These are phyloP conservation scores for Postia placenta DNA, from an alignment of 768 basidiomycete species.

Conservation along the genomic window DNA sequence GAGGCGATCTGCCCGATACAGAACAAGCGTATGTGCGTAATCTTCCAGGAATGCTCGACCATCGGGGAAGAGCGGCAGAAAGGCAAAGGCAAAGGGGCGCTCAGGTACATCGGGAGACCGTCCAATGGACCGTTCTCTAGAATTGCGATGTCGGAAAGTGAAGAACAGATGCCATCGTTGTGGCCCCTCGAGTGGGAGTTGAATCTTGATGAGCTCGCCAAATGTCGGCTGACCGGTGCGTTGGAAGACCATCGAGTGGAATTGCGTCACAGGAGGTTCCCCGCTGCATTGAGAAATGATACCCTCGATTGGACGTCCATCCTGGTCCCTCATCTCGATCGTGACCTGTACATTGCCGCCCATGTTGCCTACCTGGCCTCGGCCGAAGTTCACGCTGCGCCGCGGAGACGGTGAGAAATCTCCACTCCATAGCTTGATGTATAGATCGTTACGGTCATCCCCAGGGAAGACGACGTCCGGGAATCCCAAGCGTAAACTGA, in stretches of 20 bases:
- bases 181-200: slow-evolving; percentile 59
- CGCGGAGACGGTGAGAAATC: slow-evolving; percentile 66
- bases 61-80: slow-evolving; percentile 80
- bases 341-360: slow-evolving; percentile 81
- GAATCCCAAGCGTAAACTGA: slow-evolving; percentile 85
- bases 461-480: slow-evolving; percentile 95
- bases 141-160: slow-evolving; percentile 76
- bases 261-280: slow-evolving; percentile 73
- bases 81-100: slow-evolving; percentile 87
- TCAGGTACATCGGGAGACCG: slow-evolving; percentile 43
- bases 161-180: slow-evolving; percentile 91
- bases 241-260: slow-evolving; percentile 87
- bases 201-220: slow-evolving; percentile 88
- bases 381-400: slow-evolving; percentile 48
- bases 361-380: slow-evolving; percentile 46
- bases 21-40: slow-evolving; percentile 76
- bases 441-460: slow-evolving; percentile 88
- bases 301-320: slow-evolving; percentile 62
- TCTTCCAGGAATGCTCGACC: slow-evolving; percentile 79
- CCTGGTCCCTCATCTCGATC: slow-evolving; percentile 75
- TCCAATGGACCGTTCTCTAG: slow-evolving; percentile 39
- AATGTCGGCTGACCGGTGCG: slow-evolving; percentile 87
- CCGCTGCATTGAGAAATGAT: slow-evolving; percentile 82
- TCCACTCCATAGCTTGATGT: slow-evolving; percentile 94
- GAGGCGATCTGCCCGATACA: slow-evolving; percentile 80